Base-by-base conservation (phyloP, 805 yeast species). In the Spathaspora passalidarum region DNA sequence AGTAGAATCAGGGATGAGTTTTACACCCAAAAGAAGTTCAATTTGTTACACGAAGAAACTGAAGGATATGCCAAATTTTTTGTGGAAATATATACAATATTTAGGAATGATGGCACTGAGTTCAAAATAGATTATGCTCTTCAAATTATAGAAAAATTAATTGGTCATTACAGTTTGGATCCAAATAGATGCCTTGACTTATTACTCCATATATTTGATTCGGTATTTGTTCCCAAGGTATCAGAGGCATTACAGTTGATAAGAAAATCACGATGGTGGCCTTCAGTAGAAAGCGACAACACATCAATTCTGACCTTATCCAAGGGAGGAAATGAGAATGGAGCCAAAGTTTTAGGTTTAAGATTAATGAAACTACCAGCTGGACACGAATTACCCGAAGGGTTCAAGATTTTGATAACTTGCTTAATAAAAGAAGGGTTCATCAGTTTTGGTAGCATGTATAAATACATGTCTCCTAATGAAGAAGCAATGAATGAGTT, bases 91-190 rank as follows among this genome's bases (percentile, higher is more conserved):
- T 61, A 67, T 44, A 50, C 63, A 2, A 71, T 80, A 1, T 65
- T 77, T 44, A 54, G 57, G 20, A 29, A 48, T 17, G 65, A 67
- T 2, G 74, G 76, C 45, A 62, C 76, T 6, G 50, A 55, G 2
- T 65, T 56, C 35, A 75, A 78, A 53, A 64, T 80, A 0, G 63
- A 68, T 1, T 72, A 69, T 43, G 73, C 78, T 8, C 58, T 74
- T 8, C 62, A 73, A n/a, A 71, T 76, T 5, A 67, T 86, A 13
- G 76, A 79, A 40, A 72, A 73, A 22, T 57, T 86, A 5, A 84
- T 84, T 44, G 96, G 94, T 1, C 88, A 84, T 59, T 89, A 80
- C 60, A 76, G 77, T 43, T 70, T 90, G 42, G 96, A 91, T 56
- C 83, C 92, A 0, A 76, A 78, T 43, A 73, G 91, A 48, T 79